phyloP scores from a whole-genome alignment of 306 rosid species.

The Pterocarpus santalinus region DNA sequence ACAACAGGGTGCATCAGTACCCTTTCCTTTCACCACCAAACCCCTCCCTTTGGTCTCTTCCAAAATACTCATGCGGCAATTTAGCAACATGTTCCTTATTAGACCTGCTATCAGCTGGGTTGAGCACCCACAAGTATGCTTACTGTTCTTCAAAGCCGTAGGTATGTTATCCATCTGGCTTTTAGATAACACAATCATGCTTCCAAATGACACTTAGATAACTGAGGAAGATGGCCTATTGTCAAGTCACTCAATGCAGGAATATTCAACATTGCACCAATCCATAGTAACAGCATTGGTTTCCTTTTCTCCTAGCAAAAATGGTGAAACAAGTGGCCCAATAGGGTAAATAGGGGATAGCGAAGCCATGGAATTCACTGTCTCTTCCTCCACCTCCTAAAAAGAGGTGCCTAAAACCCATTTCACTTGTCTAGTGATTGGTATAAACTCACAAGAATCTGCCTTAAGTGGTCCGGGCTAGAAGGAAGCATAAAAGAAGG shows the following conservation, averaged over 20 bases:
- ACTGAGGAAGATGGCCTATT: conserved; percentile 41
- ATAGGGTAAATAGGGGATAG: conserved; percentile 48
- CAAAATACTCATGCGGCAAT: conserved; percentile 43
- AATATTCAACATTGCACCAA: conserved; percentile 47
- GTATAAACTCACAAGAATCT: neutral
- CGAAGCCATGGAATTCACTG: conserved; percentile 44
- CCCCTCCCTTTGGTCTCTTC: conserved; percentile 55
- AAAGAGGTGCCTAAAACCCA: conserved; percentile 56
- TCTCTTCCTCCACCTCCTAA: conserved; percentile 53
- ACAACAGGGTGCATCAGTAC: conserved; percentile 56
- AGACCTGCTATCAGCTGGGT: conserved; percentile 32
- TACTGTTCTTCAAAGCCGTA: conserved; percentile 48
- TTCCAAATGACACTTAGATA: conserved; percentile 57
- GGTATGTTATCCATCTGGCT: conserved; percentile 53
- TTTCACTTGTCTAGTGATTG: conserved; percentile 41
- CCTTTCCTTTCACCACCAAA: conserved; percentile 57
- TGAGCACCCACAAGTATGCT: conserved; percentile 59
- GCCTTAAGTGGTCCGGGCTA: neutral
- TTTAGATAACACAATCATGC: conserved; percentile 40
- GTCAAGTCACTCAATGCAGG: conserved; percentile 53
- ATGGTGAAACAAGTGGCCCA: conserved; percentile 59
- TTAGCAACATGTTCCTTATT: neutral
- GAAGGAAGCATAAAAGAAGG: conserved; percentile 56
- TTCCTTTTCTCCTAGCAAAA: conserved; percentile 52
- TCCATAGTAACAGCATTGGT: conserved; percentile 5